These are phyloP conservation scores for Leishmania tarentolae DNA, from an alignment of 208 protist species.

Conservation along the genomic window DNA sequence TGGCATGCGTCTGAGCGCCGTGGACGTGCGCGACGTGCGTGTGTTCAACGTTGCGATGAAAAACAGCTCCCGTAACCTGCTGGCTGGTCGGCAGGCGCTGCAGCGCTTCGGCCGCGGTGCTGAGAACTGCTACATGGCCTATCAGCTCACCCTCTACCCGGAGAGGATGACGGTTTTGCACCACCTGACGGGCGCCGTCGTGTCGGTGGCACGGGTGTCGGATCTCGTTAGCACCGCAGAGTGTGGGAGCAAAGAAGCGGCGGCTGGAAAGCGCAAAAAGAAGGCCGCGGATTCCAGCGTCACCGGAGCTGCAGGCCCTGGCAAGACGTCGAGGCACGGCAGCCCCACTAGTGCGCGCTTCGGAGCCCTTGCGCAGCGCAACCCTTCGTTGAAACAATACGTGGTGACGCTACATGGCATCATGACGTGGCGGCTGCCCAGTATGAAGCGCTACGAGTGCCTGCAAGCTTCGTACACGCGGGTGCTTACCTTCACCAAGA, in stretches of 20 bases:
- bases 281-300: background rate
- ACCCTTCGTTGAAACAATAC: conserved; percentile 29
- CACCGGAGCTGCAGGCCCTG: background rate
- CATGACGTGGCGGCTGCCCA: conserved; percentile 83
- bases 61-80: conserved; percentile 69
- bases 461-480: conserved; percentile 63
- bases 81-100: conserved; percentile 65
- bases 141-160: conserved; percentile 77
- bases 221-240: background rate
- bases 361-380: conserved; percentile 8
- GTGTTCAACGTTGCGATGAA: conserved; percentile 84
- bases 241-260: background rate
- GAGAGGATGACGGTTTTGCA: conserved; percentile 62
- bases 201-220: conserved; percentile 37
- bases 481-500: conserved; percentile 62
- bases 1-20: conserved; percentile 70
- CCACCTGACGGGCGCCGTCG: conserved; percentile 52
- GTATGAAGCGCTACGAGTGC: conserved; percentile 58
- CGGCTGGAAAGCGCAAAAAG: conserved; percentile 10
- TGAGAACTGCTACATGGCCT: conserved; percentile 65
- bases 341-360: conserved; percentile 5
- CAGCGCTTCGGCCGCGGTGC: conserved; percentile 63
- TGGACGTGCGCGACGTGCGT: conserved; percentile 62
- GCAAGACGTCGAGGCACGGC: background rate
- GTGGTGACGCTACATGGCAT: conserved; percentile 77